These are phyloP conservation scores for Psilocybe subaeruginosa DNA, from an alignment of 768 basidiomycete species.

Conservation along the genomic window DNA sequence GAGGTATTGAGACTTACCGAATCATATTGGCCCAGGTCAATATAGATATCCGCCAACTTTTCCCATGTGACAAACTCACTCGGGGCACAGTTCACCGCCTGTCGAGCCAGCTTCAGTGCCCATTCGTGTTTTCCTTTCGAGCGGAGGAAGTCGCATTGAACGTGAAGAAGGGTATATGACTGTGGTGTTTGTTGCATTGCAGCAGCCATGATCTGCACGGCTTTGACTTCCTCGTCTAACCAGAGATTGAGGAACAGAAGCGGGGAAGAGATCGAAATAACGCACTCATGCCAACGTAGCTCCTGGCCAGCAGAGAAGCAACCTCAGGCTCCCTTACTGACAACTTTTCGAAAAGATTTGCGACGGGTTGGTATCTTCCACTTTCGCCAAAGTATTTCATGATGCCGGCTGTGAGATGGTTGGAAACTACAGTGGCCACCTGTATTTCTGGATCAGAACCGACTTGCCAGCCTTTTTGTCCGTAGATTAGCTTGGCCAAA, in stretches of 20 bases:
- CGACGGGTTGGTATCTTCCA: slow-evolving; percentile 83
- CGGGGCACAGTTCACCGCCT: slow-evolving; percentile 97
- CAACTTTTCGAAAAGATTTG: slow-evolving; percentile 93
- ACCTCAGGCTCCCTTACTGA: slow-evolving; percentile 88
- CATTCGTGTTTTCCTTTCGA: slow-evolving; percentile 84
- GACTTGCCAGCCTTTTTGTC: slow-evolving; percentile 86
- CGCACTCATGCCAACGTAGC: slow-evolving; percentile 98
- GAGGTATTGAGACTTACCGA: slow-evolving; percentile 46
- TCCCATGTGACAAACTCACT: slow-evolving; percentile 99
- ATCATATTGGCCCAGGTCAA: slow-evolving; percentile 87
- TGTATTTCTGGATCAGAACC: slow-evolving; percentile 99
- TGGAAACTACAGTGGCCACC: slow-evolving; percentile 94
- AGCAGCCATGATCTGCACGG: slow-evolving; percentile 87
- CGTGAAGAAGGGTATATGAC: slow-evolving; percentile 92
- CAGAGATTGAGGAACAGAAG: not conserved
- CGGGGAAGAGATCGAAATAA: slow-evolving; percentile 14
- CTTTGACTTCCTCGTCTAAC: slow-evolving; percentile 97
- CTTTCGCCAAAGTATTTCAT: slow-evolving; percentile 97
- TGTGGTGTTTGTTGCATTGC: slow-evolving; percentile 88
- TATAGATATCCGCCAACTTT: slow-evolving; percentile 93
- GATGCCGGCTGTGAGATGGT: slow-evolving; percentile 92
- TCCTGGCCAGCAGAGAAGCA: slow-evolving; percentile 80
- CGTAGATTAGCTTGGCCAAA: not conserved
- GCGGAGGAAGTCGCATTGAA: slow-evolving; percentile 92
- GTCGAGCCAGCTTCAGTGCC: slow-evolving; percentile 89